Evolutionary conservation across 2,329 filamentous ascomycete species (phyloP).

Genomic region (Colletotrichum shisoi): DNA sequence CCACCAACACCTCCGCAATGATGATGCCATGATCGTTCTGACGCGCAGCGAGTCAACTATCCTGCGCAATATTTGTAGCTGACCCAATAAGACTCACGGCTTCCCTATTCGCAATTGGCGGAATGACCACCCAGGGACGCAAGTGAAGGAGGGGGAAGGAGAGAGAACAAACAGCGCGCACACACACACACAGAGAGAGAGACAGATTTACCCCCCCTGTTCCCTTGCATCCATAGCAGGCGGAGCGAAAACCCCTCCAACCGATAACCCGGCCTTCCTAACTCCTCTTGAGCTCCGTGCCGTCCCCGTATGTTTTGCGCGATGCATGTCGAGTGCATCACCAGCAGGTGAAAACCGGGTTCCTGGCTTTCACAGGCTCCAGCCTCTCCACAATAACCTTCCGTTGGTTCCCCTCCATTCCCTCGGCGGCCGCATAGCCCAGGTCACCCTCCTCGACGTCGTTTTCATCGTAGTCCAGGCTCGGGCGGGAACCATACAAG

Average conservation of each 20-base stretch:
- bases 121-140: conserved; percentile 20
- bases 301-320: conserved; percentile 25
- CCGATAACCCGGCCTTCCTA: conserved; percentile 10
- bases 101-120: conserved; percentile 19
- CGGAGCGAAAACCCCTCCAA: conserved; percentile 22
- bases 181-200: no score
- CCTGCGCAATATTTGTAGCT: conserved; percentile 21
- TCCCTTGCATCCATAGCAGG: conserved; percentile 26
- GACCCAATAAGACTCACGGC: conserved; percentile 26
- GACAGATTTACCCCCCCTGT: not conserved
- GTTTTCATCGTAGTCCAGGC: conserved; percentile 57
- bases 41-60: conserved; percentile 18
- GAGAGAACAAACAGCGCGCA: not conserved
- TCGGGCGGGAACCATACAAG: conserved; percentile 53
- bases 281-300: conserved; percentile 23
- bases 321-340: conserved; percentile 52
- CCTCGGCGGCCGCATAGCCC: conserved; percentile 91
- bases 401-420: conserved; percentile 87
- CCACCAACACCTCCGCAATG: conserved; percentile 24
- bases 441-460: conserved; percentile 90
- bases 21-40: conserved; percentile 31
- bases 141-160: not conserved
- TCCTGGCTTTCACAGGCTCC: conserved; percentile 93
- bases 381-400: conserved; percentile 97
- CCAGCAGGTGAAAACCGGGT: conserved; percentile 98